These are phyloP conservation scores for Chlamydomonas urium DNA, from an alignment of 139 green algal species.

Conservation along the genomic window DNA sequence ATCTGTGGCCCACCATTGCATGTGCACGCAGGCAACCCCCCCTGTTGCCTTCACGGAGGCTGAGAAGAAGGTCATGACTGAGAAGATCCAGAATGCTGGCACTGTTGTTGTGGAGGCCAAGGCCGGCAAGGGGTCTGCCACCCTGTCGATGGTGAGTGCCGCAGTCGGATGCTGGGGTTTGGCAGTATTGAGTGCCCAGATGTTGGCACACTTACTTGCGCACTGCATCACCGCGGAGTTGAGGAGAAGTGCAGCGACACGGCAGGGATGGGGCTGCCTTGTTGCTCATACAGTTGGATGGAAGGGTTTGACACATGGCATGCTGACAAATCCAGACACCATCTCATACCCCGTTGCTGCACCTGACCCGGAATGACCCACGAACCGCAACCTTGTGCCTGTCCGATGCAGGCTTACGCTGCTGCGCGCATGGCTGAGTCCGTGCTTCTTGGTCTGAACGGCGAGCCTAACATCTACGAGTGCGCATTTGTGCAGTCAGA, in stretches of 20 bases:
- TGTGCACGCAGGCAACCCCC: constrained; percentile 78
- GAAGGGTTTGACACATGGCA: background rate
- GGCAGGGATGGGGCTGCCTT: too few relatives aligned
- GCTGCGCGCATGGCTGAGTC: constrained; percentile 78
- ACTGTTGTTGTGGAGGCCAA: constrained; percentile 91
- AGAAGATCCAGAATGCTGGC: constrained; percentile 81
- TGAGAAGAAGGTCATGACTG: constrained; percentile 78
- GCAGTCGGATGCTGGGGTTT: too few relatives aligned
- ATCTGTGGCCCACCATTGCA: too few relatives aligned
- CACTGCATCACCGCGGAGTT: too few relatives aligned
- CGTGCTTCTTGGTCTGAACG: constrained; percentile 70
- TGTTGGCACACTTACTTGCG: too few relatives aligned
- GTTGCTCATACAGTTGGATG: too few relatives aligned
- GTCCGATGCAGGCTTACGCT: constrained; percentile 74
- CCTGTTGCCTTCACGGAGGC: constrained; percentile 74
- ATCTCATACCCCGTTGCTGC: too few relatives aligned
- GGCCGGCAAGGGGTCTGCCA: constrained; percentile 68
- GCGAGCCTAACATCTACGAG: constrained; percentile 63
- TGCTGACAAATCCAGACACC: too few relatives aligned
- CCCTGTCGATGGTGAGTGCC: constrained; percentile 70
- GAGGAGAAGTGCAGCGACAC: too few relatives aligned
- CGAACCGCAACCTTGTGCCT: too few relatives aligned
- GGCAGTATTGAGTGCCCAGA: too few relatives aligned
- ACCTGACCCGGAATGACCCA: too few relatives aligned
- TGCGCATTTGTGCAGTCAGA: constrained; percentile 66